Evolutionary conservation across 2,329 filamentous ascomycete species (phyloP).

Genomic region (Aureobasidium sp.): DNA sequence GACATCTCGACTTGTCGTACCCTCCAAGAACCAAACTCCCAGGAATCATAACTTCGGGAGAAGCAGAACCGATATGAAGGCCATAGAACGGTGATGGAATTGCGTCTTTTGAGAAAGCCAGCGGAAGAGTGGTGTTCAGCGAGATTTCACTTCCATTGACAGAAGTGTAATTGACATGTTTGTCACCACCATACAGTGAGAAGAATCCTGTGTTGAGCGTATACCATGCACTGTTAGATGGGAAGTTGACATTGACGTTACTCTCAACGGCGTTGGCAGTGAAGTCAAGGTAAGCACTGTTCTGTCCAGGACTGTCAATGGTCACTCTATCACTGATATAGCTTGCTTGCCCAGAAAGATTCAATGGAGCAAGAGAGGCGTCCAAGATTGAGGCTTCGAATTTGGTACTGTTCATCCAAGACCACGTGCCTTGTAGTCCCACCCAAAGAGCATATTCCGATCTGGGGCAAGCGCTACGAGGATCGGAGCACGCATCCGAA

Average conservation of each 20-base stretch:
- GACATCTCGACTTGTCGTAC: slow-evolving; percentile 5
- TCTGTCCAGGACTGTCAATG: not conserved
- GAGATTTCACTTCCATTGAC: not conserved
- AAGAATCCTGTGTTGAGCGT: slow-evolving; percentile 5
- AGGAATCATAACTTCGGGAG: not conserved
- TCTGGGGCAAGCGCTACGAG: not conserved
- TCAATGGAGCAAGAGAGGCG: not conserved
- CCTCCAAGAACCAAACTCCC: slow-evolving; percentile 2
- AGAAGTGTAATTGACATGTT: not conserved
- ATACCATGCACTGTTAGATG: not conserved
- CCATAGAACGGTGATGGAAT: not conserved
- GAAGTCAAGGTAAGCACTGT: not conserved
- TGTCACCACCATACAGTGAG: not conserved
- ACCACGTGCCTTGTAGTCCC: not conserved
- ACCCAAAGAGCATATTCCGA: not conserved
- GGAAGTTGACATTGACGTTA: not conserved
- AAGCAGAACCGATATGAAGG: slow-evolving; percentile 1
- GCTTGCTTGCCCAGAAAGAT: not conserved
- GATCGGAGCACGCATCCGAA: not conserved
- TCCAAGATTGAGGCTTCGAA: slow-evolving; percentile 1
- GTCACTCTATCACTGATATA: slow-evolving; percentile 11
- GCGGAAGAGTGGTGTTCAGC: not conserved
- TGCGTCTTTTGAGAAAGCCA: not conserved
- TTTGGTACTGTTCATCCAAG: not conserved
- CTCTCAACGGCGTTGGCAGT: slow-evolving; percentile 1